Evolutionary conservation across 495 filamentous ascomycete genomes (phyloP), one percentile per base, ranked within the genome.

Genomic region (Xanthoparmelia taractica): DNA sequence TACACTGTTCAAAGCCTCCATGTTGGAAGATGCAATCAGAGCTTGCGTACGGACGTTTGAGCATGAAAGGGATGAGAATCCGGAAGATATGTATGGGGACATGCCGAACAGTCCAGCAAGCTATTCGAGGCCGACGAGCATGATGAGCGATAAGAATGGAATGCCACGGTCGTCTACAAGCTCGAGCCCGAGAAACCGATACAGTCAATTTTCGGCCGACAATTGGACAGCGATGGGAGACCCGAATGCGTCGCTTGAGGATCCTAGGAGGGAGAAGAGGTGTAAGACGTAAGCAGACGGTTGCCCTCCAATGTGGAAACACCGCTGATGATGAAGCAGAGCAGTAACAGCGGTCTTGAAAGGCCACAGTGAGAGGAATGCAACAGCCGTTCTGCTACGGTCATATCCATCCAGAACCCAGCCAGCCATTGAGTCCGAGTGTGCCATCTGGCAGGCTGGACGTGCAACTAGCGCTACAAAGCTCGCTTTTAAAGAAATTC

Each of bases 371-470:
- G 76, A 76, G 17, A 84, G 79, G 64, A 85, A 83, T 20, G 84
- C 82, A 18, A 74, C 81, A 12, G 80, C 91, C 0, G 85, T 87
- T 4, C 73, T 98, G 58, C 76, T 98, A 57, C 87, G 94, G 37
- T 96, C 94, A 13, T 98, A 97, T 70, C 92, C 96, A 67, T 97
- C 95, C 31, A 84, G 91, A 65, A 91, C 88, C 73, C 93, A 97
- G 73, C 87, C 91, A 0, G 82, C 90, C 6, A 88, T 92, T 0
- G 91, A 95, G 71, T 89, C 90, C 63, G 85, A 95, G 68, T 96
- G 91, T 73, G 95, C 83, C 18, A 90, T 98, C 59, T 98, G 94
- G 94, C 83, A 98, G 73, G 94, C 94, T 7, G 94, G 94, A 11
- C 85, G 95, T 45, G 94, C 94, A n/a, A 98, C 94, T 4, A 90